phyloP scores from a whole-genome alignment of 495 filamentous ascomycete genomes.

The Sphaerosporella brunnea region DNA sequence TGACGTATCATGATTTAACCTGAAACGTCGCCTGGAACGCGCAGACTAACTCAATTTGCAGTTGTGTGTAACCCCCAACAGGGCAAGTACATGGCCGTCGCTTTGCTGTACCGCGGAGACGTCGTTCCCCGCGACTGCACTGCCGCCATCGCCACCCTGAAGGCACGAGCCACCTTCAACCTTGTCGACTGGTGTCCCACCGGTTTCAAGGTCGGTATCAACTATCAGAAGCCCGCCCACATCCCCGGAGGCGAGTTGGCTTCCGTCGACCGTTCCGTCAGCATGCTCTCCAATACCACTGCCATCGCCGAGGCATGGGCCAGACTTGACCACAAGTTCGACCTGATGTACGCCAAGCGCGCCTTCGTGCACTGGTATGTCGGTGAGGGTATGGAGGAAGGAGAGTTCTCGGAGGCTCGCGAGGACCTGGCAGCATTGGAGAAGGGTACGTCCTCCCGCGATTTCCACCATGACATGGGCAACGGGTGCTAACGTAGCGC shows the following conservation, averaged over 20 bases:
- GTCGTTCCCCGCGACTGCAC: conserved; percentile 93
- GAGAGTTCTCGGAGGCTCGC: conserved; percentile 96
- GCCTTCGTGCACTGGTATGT: conserved; percentile 99
- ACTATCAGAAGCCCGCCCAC: conserved; percentile 89
- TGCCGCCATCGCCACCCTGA: conserved; percentile 77
- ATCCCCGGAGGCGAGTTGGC: conserved; percentile 94
- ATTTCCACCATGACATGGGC: background rate
- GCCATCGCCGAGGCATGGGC: conserved; percentile 98
- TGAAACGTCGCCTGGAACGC: no score
- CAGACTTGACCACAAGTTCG: conserved; percentile 93
- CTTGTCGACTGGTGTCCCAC: conserved; percentile 99
- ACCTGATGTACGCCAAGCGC: conserved; percentile 99
- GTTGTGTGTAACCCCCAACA: conserved; percentile 98
- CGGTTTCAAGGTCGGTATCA: conserved; percentile 99
- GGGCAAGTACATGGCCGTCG: conserved; percentile 99
- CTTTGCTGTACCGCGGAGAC: conserved; percentile 93
- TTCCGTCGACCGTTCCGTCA: conserved; percentile 93
- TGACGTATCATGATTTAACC: no score
- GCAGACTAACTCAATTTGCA: no score
- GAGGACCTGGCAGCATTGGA: conserved; percentile 85
- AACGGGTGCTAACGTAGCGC: conserved; percentile 14
- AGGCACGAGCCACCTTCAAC: conserved; percentile 97
- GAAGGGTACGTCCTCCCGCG: conserved; percentile 11
- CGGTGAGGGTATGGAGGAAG: conserved; percentile 99
- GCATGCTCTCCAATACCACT: conserved; percentile 99